phyloP scores from a whole-genome alignment of 352 stramenopile species.

The Pythium graminicola region DNA sequence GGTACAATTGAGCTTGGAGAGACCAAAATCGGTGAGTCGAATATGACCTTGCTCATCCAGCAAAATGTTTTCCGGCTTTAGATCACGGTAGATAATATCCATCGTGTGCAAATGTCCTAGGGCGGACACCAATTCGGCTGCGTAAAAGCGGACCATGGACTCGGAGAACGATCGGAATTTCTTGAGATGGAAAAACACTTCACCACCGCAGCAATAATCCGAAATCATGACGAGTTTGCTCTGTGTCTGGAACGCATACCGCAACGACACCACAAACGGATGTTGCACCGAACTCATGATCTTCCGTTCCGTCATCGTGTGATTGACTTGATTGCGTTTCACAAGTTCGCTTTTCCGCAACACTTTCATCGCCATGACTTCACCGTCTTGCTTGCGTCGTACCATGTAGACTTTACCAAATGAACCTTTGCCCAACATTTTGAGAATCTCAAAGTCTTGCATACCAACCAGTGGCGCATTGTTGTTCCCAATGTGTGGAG shows the following conservation, averaged over 20 bases:
- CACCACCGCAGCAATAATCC: slow-evolving; percentile 85
- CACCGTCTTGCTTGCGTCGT: slow-evolving; percentile 62
- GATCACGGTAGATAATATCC: slow-evolving; percentile 91
- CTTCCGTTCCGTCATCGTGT: slow-evolving; percentile 85
- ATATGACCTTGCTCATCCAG: slow-evolving; percentile 90
- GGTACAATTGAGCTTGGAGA: slow-evolving; percentile 86
- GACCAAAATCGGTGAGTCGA: slow-evolving; percentile 90
- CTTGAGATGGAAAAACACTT: slow-evolving; percentile 91
- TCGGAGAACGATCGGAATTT: slow-evolving; percentile 89
- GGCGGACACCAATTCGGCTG: slow-evolving; percentile 88
- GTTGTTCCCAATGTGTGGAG: background rate
- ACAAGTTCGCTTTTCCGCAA: slow-evolving; percentile 83
- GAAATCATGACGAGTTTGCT: slow-evolving; percentile 90
- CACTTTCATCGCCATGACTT: slow-evolving; percentile 87
- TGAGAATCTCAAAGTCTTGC: slow-evolving; percentile 95
- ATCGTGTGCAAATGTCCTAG: slow-evolving; percentile 87
- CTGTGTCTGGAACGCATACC: slow-evolving; percentile 88
- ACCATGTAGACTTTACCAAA: slow-evolving; percentile 98
- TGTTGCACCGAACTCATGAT: slow-evolving; percentile 91
- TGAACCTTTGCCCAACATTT: slow-evolving; percentile 96
- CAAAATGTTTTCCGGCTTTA: slow-evolving; percentile 93
- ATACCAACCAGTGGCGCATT: slow-evolving; percentile 42
- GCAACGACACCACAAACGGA: slow-evolving; percentile 95
- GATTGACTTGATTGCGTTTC: slow-evolving; percentile 81
- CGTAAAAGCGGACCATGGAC: slow-evolving; percentile 89